Evolutionary conservation across 2,329 filamentous ascomycete genomes (phyloP).

Genomic region (Hypoxylon sp.): DNA sequence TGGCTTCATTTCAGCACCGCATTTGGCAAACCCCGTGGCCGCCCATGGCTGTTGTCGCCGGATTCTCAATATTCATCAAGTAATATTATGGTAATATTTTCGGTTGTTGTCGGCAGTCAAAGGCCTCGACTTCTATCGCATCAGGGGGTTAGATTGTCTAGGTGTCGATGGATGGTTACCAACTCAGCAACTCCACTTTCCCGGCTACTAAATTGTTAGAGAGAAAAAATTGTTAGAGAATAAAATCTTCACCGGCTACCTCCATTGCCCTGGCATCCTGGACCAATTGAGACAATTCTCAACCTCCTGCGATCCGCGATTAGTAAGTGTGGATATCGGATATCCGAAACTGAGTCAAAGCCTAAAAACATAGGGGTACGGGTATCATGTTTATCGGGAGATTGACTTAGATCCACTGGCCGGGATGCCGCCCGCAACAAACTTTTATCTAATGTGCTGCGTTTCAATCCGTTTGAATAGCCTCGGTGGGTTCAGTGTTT

Average conservation of each 20-base stretch:
- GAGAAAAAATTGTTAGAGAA: not conserved
- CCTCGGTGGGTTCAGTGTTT: not conserved
- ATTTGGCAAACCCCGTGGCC: conserved; percentile 37
- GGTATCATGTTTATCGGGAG: conserved; percentile 6
- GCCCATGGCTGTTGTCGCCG: conserved; percentile 7
- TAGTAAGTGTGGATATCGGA: conserved; percentile 25
- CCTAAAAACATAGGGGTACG: conserved; percentile 3
- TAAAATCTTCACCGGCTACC: conserved; percentile 9
- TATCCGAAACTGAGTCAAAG: conserved; percentile 7
- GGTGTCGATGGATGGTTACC: conserved; percentile 10
- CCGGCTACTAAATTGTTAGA: conserved; percentile 4
- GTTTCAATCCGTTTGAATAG: conserved; percentile 8
- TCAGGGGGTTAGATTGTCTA: conserved; percentile 6
- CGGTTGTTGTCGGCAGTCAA: conserved; percentile 36
- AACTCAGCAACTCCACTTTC: conserved; percentile 33
- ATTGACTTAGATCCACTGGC: conserved; percentile 13
- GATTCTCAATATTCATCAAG: conserved; percentile 41
- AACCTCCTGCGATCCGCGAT: conserved; percentile 18
- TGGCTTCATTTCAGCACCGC: conserved; percentile 45
- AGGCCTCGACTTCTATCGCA: conserved; percentile 30
- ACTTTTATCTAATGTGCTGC: conserved; percentile 8
- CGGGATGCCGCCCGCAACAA: conserved; percentile 9
- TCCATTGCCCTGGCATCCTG: not conserved
- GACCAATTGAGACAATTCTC: conserved; percentile 22
- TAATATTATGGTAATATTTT: conserved; percentile 44